These are phyloP conservation scores for Trapa incisa DNA, from an alignment of 345 rosid species.

Conservation along the genomic window DNA sequence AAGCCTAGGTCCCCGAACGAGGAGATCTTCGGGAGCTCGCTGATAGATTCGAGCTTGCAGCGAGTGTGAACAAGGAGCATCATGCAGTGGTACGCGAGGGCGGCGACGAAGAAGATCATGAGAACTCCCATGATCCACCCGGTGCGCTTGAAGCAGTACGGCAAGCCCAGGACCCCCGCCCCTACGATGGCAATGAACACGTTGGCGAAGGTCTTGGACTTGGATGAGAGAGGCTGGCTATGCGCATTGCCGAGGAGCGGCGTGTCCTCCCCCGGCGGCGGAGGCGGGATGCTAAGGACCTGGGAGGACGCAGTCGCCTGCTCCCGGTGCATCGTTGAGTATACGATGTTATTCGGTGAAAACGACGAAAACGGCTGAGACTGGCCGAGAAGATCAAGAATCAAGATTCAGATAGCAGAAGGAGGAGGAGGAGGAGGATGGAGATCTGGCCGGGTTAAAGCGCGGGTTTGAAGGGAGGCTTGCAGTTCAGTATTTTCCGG, in stretches of 20 bases:
- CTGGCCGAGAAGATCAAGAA: no score
- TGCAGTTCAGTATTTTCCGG: no score
- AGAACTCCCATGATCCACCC: slow-evolving; percentile 75
- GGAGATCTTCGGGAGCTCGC: slow-evolving; percentile 29
- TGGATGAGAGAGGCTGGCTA: slow-evolving; percentile 34
- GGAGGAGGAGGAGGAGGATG: no score
- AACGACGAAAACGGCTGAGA: no score
- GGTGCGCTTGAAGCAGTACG: slow-evolving; percentile 76
- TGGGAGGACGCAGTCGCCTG: slow-evolving; percentile 31
- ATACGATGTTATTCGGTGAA: no score
- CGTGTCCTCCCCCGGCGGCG: slow-evolving; percentile 37
- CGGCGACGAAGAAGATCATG: slow-evolving; percentile 48
- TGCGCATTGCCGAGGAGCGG: slow-evolving; percentile 40
- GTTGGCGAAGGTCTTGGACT: slow-evolving; percentile 71
- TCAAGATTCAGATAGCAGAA: no score
- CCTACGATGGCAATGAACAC: slow-evolving; percentile 80
- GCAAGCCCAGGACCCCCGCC: slow-evolving; percentile 88
- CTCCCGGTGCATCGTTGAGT: slow-evolving; percentile 30
- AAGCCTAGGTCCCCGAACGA: slow-evolving; percentile 87
- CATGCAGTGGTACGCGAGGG: slow-evolving; percentile 55
- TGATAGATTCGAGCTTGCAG: slow-evolving; percentile 48
- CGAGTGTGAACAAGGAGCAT: slow-evolving; percentile 67
- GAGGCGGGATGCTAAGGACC: slow-evolving; percentile 11
- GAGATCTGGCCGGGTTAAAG: no score
- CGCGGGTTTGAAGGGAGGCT: no score